These are phyloP conservation scores for Phytopythium vexans DNA, from an alignment of 352 stramenopile species.

Conservation along the genomic window DNA sequence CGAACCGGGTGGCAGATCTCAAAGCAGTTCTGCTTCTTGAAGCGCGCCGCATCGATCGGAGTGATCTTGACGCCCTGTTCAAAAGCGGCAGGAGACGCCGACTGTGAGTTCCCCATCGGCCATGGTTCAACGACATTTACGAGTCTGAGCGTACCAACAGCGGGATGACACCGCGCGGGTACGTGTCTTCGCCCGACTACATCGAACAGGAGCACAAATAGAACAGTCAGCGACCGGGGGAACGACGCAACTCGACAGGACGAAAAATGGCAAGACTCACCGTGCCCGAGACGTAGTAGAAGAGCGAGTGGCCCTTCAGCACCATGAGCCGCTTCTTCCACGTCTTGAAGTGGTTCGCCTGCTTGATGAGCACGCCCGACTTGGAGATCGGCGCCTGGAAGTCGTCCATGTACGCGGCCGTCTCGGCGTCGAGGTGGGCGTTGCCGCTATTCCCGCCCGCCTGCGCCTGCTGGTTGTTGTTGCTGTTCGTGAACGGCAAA, in stretches of 20 bases:
- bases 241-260: background rate
- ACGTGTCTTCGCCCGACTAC: slow-evolving; percentile 82
- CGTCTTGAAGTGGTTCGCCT: slow-evolving; percentile 87
- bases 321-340: slow-evolving; percentile 90
- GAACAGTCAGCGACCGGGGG: slow-evolving; percentile 4
- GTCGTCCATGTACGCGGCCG: slow-evolving; percentile 60
- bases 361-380: slow-evolving; percentile 83
- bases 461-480: slow-evolving; percentile 18
- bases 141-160: slow-evolving; percentile 26
- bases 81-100: slow-evolving; percentile 3
- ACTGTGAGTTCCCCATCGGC: background rate
- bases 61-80: slow-evolving; percentile 66
- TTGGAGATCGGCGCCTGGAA: slow-evolving; percentile 83
- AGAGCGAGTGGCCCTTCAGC: slow-evolving; percentile 83
- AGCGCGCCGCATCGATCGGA: slow-evolving; percentile 67
- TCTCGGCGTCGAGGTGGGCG: slow-evolving; percentile 17
- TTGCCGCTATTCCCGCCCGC: slow-evolving; percentile 10
- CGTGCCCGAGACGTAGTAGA: slow-evolving; percentile 87
- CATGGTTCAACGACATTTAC: slow-evolving; percentile 6
- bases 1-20: slow-evolving; percentile 81
- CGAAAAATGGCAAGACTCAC: slow-evolving; percentile 25
- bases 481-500: slow-evolving; percentile 47
- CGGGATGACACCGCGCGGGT: slow-evolving; percentile 77
- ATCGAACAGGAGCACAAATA: slow-evolving; percentile 8
- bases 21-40: slow-evolving; percentile 87